Evolutionary conservation across 2,329 filamentous ascomycete genomes (phyloP).

Genomic region (Xenosphaeropsis pyriputrescens): DNA sequence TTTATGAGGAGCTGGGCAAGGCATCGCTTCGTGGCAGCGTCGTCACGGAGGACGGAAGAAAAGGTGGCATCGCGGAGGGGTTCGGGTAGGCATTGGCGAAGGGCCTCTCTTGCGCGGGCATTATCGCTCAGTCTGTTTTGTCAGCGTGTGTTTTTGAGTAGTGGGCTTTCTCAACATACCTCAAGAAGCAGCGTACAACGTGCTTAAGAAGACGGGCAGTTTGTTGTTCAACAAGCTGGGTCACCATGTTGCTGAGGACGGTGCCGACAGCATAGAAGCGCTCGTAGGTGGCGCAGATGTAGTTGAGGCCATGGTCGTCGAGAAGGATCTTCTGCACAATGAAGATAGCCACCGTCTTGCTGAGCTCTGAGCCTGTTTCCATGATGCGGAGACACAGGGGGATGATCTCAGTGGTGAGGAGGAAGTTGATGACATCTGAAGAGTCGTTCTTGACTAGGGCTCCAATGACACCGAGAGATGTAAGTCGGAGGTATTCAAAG

Average conservation of each 20-base stretch:
- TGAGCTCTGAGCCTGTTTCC: slow-evolving; percentile 96
- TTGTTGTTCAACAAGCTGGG: slow-evolving; percentile 92
- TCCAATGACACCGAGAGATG: slow-evolving; percentile 90
- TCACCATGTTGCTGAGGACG: slow-evolving; percentile 97
- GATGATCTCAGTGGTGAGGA: slow-evolving; percentile 96
- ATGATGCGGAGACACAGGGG: slow-evolving; percentile 95
- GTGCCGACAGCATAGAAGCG: slow-evolving; percentile 96
- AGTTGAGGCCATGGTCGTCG: slow-evolving; percentile 91
- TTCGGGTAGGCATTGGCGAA: slow-evolving; percentile 91
- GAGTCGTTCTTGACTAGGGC: slow-evolving; percentile 98
- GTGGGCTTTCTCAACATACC: slow-evolving; percentile 37
- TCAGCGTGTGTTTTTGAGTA: slow-evolving; percentile 5
- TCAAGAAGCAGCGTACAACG: slow-evolving; percentile 89
- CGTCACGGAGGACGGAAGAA: slow-evolving; percentile 87
- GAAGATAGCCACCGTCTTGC: slow-evolving; percentile 98
- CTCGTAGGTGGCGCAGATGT: slow-evolving; percentile 98
- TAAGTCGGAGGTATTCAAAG: slow-evolving; percentile 93
- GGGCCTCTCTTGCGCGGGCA: slow-evolving; percentile 82
- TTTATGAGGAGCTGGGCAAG: slow-evolving; percentile 96
- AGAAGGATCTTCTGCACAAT: slow-evolving; percentile 98
- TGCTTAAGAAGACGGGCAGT: slow-evolving; percentile 93
- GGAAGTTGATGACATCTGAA: slow-evolving; percentile 96
- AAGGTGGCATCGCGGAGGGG: slow-evolving; percentile 98
- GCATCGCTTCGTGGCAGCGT: slow-evolving; percentile 94
- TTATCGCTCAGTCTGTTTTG: slow-evolving; percentile 80